Conservation (phyloP, 2,329 filamentous ascomycete genomes). For the Alternaria sp. region DNA sequence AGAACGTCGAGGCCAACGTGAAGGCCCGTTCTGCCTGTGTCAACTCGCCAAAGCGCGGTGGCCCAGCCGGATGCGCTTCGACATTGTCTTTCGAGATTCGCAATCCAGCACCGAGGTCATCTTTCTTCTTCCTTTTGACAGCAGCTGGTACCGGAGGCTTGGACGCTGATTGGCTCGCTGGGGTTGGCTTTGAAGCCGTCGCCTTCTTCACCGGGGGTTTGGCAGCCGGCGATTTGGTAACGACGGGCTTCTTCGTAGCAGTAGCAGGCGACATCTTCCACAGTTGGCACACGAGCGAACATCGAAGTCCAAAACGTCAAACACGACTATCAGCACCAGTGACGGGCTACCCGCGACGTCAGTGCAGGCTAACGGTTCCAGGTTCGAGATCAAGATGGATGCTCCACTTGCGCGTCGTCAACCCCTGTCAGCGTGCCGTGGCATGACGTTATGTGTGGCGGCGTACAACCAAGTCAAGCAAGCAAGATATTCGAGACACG, state of each 20-base stretch:
- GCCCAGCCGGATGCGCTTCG: constrained; percentile 52
- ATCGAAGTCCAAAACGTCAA: constrained; percentile 12
- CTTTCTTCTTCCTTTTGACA: constrained; percentile 41
- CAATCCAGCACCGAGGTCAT: constrained; percentile 52
- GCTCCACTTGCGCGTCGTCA: constrained; percentile 28
- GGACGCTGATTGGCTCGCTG: constrained; percentile 20
- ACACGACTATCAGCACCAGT: constrained; percentile 4
- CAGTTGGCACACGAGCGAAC: constrained; percentile 1
- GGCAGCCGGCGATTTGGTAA: constrained; percentile 3
- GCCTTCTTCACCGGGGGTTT: constrained; percentile 2
- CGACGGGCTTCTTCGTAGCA: constrained; percentile 31
- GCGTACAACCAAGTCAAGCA: constrained; percentile 23
- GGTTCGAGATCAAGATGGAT: constrained; percentile 32
- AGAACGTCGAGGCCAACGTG: constrained; percentile 57
- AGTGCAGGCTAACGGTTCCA: constrained; percentile 25
- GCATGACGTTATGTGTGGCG: constrained; percentile 46
- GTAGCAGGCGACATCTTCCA: constrained; percentile 31
- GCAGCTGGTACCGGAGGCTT: constrained; percentile 20
- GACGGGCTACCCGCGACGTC: constrained; percentile 24
- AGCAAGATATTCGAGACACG: constrained; percentile 29
- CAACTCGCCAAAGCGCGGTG: constrained; percentile 54
- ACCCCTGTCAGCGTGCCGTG: constrained; percentile 28
- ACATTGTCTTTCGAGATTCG: constrained; percentile 51
- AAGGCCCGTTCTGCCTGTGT: constrained; percentile 58
- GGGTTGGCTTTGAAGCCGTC: background rate